phyloP scores from a whole-genome alignment of 1,139 yeast genomes.

The Lodderomyces elongisporus region DNA sequence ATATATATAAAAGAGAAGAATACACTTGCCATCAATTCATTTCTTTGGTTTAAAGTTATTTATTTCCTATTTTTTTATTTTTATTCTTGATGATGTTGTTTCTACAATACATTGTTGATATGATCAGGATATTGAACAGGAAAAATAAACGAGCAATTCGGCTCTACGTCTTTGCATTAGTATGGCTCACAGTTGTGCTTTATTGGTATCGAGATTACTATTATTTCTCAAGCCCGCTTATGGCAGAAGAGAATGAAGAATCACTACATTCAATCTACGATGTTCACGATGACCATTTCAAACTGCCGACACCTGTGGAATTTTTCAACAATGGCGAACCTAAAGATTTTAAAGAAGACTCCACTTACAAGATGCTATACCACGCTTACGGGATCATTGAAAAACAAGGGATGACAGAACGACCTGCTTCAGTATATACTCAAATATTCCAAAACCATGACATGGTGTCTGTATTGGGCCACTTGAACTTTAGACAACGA shows the following conservation, averaged over 20 bases:
- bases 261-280: constrained; percentile 4
- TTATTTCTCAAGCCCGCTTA: background rate
- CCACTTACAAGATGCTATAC: background rate
- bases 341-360: constrained; percentile 2
- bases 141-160: constrained; percentile 1
- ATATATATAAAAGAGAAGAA: background rate
- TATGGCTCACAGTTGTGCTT: constrained; percentile 2
- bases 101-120: too few species aligned
- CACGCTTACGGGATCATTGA: constrained; percentile 5
- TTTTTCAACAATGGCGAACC: background rate
- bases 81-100: background rate
- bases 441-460: constrained; percentile 20
- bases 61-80: too few species aligned
- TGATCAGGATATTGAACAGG: background rate
- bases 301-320: constrained; percentile 1
- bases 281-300: constrained; percentile 4
- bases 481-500: constrained; percentile 19
- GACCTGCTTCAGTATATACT: constrained; percentile 20
- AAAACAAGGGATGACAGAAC: constrained; percentile 6
- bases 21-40: background rate
- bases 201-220: constrained; percentile 3
- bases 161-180: constrained; percentile 2
- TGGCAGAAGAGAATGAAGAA: background rate
- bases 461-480: constrained; percentile 17
- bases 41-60: background rate